Evolutionary conservation across 2,329 filamentous ascomycete genomes (phyloP), one percentile per base, ranked within the genome.

Genomic region (Tolypocladium inflatum): DNA sequence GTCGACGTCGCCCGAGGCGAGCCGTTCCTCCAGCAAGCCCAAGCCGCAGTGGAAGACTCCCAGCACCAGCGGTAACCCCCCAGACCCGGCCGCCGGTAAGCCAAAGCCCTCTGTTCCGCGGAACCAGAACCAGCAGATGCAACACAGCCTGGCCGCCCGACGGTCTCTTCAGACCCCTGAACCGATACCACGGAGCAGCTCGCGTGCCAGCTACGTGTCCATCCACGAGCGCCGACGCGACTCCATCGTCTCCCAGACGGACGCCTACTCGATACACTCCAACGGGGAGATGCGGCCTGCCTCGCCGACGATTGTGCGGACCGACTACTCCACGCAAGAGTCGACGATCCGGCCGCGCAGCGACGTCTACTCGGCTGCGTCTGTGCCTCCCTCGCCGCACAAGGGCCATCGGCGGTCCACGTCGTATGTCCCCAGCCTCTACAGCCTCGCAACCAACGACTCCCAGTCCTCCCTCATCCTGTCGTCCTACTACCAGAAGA

Each of bases 401-500:
- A 63, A 63, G 33, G 57, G 58, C 21, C 68, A 68, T 54, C 64
- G 63, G 17, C 67, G 65, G 37, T 62, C 60, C 13, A 57, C 62
- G 33, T 68, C 70, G 17, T 70, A 78, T 58, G 73, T 75, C 0
- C 76, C 78, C 2, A 87, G 83, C 61, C 79, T 87, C 19, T 86
- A 86, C 65, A 87, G 83, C 4, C 69, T 86, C 3, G 76, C 76
- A 23, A 81, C 82, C 0, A 81, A 79, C 60, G 79, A 76, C 55
- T 85, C 82, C 0, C 78, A 82, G 59, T 74, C 77, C 2, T 84
- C 82, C 0, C 68, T 85, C 7, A 70, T 81, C 0, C 66, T 82
- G 9, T 78, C 80, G 0, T 74, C 79, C 0, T 78, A 77, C 55
- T 75, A 76, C 39, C 74, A 77, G 30, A 78, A 74, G 61, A 79